Base-by-base conservation (phyloP, 129 eudicot species). In the Tanacetum coccineum region DNA sequence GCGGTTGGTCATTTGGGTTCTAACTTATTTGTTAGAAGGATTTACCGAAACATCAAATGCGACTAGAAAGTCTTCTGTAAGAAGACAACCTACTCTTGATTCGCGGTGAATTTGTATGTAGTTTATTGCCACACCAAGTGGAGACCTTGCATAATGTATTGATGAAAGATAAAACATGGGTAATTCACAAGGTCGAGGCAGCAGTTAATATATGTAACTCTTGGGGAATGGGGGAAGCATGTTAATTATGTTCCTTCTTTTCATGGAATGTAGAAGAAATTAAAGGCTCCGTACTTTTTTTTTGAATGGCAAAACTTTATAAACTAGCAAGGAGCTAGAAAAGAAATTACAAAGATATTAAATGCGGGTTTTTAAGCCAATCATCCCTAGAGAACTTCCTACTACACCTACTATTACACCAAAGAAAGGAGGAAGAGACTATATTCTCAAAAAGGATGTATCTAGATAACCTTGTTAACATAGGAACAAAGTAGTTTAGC, bases 1-100 rank as follows among this genome's bases (percentile, higher is more conserved):
- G 95, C 95, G 7, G 95, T 87, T 73, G 95, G 95, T 57, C 84
- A 77, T 80, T 70, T 87, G 82, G 95, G 95, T 22, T 84, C 95
- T 17, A 84, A 82, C 78, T 72, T 87, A 64, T 87, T 87, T 44
- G 91, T 87, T 20, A 80, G 95, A 72, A 87, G 95, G 89, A 87
- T 87, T 26, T 87, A 87, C 84, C 81, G 86, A 74, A 87, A 87
- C 80, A 87, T 87, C 74, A 87, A 87, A 67, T 87, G 95, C 66
- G 95, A 87, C 60, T 84, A 67, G n/a, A 13, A 66, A 7, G 2
- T 9, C 22, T 68, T 54, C 59, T 19, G 45, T 12, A 60, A 45
- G 75, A 62, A 19, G 12, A 56, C 28, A n/a, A n/a, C 64, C 3
- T 26, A 56, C 22, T 52, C 50, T 9, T 39, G 55, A 72, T 13